Evolutionary conservation across 192 early-diverging fungal species (phyloP), one percentile per base, ranked within the genome.

Genomic region (Coemansia aciculifera): DNA sequence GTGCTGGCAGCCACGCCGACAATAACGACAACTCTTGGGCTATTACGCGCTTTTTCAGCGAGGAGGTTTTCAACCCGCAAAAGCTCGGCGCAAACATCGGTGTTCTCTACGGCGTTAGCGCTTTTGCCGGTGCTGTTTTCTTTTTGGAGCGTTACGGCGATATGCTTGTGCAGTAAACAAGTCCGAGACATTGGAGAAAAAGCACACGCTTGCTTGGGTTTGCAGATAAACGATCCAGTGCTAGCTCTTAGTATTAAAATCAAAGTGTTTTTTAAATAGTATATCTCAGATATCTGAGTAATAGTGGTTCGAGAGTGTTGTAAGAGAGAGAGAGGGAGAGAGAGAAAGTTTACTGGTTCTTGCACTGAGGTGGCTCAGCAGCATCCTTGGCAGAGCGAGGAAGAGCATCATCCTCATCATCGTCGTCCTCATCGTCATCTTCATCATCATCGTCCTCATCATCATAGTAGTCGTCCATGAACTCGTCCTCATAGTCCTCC

Each of bases 331-430:
- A 6, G 21, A 40, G 46, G 3, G 36, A 24, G 17, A 40, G 51
- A 6, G 32, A 42, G 15, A 38, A 12, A 6, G 23, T 62, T 52
- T 73, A 84, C 74, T 84, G 82, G 69, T 84, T 73, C 76, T 84
- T 79, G 82, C 82, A 84, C 77, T 84, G 77, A 6, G 82, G 82
- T 11, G 77, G 77, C 74, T 84, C 71, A 23, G 74, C 74, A 34
- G 77, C 77, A 17, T 79, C 77, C 71, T 84, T 84, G 71, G 74
- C 77, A 11, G 77, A 79, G 46, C 69, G 70, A 72, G 73, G 79
- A 44, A 75, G 49, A 40, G 39, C 75, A n/a, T 85, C 83, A 8
- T 81, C 78, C 2, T 64, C 62, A 27, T 79, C 81, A 11, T 73
- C 74, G 5, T 84, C 83, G 31, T 74, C 78, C 21, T 82, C 84